These are phyloP conservation scores for Dissoconium aciculare DNA, from an alignment of 2,329 filamentous ascomycete species.

Conservation along the genomic window DNA sequence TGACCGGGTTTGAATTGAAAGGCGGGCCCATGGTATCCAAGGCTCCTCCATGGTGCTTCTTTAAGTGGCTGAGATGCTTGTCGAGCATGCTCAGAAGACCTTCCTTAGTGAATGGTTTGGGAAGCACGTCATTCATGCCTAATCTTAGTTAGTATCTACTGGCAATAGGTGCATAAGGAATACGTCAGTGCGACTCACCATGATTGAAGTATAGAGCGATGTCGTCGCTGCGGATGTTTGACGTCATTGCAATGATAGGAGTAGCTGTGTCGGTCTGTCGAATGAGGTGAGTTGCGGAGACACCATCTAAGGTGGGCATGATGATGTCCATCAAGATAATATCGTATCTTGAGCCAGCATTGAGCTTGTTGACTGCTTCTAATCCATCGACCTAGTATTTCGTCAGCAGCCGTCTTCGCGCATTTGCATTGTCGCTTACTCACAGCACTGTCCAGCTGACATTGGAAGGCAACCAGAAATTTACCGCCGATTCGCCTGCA, in stretches of 20 bases:
- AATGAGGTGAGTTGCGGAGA: constrained; percentile 87
- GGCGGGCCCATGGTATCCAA: constrained; percentile 37
- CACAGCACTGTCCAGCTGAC: constrained; percentile 48
- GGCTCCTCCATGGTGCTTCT: constrained; percentile 37
- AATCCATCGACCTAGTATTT: constrained; percentile 57
- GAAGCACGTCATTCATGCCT: constrained; percentile 97
- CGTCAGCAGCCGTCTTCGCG: constrained; percentile 18
- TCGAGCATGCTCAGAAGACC: constrained; percentile 69
- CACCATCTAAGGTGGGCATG: constrained; percentile 90
- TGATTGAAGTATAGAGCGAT: constrained; percentile 95
- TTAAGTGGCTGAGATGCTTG: constrained; percentile 72
- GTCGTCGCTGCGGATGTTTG: constrained; percentile 91
- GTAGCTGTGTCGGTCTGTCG: constrained; percentile 67
- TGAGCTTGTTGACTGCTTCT: constrained; percentile 80
- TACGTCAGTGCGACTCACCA: constrained; percentile 48
- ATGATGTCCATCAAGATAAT: constrained; percentile 53
- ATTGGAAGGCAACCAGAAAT: constrained; percentile 50
- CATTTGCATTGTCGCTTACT: constrained; percentile 24
- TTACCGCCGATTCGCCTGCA: constrained; percentile 53
- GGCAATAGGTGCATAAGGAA: neutral
- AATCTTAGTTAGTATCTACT: neutral
- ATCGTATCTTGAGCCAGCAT: constrained; percentile 48
- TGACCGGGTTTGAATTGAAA: constrained; percentile 34
- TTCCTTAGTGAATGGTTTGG: constrained; percentile 85
- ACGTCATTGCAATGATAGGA: constrained; percentile 96